Evolutionary conservation across 306 rosid genomes (phyloP).

Genomic region (Casuarina cunninghamiana): DNA sequence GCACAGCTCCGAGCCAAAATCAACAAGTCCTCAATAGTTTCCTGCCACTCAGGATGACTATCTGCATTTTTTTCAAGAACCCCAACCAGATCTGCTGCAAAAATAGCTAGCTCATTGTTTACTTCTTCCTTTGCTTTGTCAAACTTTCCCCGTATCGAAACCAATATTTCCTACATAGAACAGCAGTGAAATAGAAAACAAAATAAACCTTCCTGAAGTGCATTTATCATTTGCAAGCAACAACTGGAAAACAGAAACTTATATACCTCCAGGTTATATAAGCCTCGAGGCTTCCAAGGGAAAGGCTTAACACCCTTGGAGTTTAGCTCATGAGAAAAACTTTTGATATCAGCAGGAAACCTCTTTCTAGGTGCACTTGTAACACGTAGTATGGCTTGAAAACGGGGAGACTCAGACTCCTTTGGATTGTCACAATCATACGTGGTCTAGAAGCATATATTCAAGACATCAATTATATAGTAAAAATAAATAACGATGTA

Average conservation of each 20-base stretch:
- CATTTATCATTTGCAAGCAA: conserved; percentile 19
- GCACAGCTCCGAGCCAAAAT: conserved; percentile 97
- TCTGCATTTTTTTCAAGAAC: conserved; percentile 91
- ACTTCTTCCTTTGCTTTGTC: conserved; percentile 98
- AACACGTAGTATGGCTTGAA: conserved; percentile 93
- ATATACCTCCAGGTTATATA: conserved; percentile 87
- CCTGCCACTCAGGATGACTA: conserved; percentile 96
- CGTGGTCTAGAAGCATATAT: conserved; percentile 53
- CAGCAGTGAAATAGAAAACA: conserved; percentile 20
- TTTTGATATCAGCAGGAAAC: conserved; percentile 81
- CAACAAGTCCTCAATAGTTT: conserved; percentile 91
- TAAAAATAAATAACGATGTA: neutral
- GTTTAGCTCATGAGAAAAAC: conserved; percentile 95
- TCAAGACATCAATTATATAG: conserved; percentile 26
- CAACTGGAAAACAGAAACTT: conserved; percentile 21
- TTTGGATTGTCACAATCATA: conserved; percentile 95
- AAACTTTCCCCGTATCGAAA: conserved; percentile 76
- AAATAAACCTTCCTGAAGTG: conserved; percentile 29
- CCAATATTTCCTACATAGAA: conserved; percentile 80
- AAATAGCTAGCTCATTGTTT: conserved; percentile 78
- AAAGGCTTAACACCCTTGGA: conserved; percentile 95
- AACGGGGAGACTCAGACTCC: conserved; percentile 99
- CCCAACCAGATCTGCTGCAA: conserved; percentile 95
- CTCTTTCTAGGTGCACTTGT: conserved; percentile 97
- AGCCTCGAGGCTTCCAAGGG: conserved; percentile 96